Evolutionary conservation across 2,329 filamentous ascomycete species (phyloP).

Genomic region (Paecilomyces fulvus): DNA sequence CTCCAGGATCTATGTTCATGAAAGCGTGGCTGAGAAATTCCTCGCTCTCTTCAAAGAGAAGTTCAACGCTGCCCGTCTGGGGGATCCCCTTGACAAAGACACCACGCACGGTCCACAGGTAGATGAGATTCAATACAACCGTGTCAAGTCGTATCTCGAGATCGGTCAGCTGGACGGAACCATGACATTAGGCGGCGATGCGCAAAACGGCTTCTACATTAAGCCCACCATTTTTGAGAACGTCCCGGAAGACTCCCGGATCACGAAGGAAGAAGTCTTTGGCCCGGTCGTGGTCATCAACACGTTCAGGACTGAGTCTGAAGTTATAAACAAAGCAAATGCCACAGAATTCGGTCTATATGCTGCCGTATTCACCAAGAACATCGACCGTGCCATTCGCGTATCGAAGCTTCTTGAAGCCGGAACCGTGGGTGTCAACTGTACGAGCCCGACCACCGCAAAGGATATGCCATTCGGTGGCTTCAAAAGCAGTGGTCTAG

Average conservation of each 20-base stretch:
- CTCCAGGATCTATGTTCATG: slow-evolving; percentile 70
- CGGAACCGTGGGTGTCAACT: slow-evolving; percentile 21
- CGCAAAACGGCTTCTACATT: slow-evolving; percentile 77
- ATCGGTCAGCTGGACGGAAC: slow-evolving; percentile 56
- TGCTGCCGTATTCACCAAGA: slow-evolving; percentile 22
- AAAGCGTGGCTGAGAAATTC: slow-evolving; percentile 77
- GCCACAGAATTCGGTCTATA: slow-evolving; percentile 27
- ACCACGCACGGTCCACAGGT: slow-evolving; percentile 84
- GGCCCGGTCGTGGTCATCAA: slow-evolving; percentile 36
- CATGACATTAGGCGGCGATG: slow-evolving; percentile 59
- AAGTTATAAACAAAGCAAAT: slow-evolving; percentile 49
- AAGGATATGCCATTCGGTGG: slow-evolving; percentile 37
- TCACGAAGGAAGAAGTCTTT: slow-evolving; percentile 34
- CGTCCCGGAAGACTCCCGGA: slow-evolving; percentile 45
- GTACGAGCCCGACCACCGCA: slow-evolving; percentile 29
- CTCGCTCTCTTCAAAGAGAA: slow-evolving; percentile 67
- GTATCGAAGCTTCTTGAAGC: slow-evolving; percentile 17
- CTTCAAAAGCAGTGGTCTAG: slow-evolving; percentile 34
- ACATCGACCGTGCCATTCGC: slow-evolving; percentile 20
- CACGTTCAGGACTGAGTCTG: slow-evolving; percentile 41
- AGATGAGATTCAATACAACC: slow-evolving; percentile 72
- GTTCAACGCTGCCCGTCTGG: slow-evolving; percentile 62
- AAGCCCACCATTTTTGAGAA: slow-evolving; percentile 76
- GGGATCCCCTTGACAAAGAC: slow-evolving; percentile 66
- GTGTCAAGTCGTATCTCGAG: slow-evolving; percentile 69